phyloP scores from a whole-genome alignment of 169 alveolate genomes.

The Plasmodium knowlesi region DNA sequence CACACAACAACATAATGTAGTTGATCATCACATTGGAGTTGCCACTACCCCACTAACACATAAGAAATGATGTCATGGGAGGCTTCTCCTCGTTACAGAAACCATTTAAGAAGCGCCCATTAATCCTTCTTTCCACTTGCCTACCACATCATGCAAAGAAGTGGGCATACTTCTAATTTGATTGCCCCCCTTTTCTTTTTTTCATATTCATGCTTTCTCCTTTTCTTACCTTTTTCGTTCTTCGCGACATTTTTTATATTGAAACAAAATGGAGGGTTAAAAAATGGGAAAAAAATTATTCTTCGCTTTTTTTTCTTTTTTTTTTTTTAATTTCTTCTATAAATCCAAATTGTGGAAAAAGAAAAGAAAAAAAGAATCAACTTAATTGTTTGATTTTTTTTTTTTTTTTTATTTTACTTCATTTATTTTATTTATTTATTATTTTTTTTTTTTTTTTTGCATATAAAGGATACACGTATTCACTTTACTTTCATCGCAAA shows the following conservation, averaged over 20 bases:
- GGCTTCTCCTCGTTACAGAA: neutral
- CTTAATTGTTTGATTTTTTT: neutral
- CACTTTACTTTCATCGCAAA: neutral
- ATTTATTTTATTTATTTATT: too few relatives aligned
- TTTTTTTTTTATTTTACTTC: too few relatives aligned
- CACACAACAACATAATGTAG: neutral
- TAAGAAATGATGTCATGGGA: neutral
- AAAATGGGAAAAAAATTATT: neutral
- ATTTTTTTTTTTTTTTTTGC: too few relatives aligned
- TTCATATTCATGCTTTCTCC: neutral
- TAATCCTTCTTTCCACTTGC: neutral
- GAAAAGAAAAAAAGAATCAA: neutral
- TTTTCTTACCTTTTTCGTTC: constrained; percentile 68
- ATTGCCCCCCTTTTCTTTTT: neutral
- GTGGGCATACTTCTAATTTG: neutral
- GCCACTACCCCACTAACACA: neutral
- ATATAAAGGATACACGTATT: neutral
- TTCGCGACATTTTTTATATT: constrained; percentile 48
- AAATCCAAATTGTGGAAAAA: neutral
- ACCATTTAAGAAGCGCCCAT: neutral
- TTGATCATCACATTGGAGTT: neutral
- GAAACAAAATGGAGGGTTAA: neutral
- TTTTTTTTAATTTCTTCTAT: neutral
- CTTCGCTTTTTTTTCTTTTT: constrained; percentile 6
- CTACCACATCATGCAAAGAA: neutral